Conservation (phyloP, 2,329 filamentous ascomycete genomes). For the Diaporthe sp. region DNA sequence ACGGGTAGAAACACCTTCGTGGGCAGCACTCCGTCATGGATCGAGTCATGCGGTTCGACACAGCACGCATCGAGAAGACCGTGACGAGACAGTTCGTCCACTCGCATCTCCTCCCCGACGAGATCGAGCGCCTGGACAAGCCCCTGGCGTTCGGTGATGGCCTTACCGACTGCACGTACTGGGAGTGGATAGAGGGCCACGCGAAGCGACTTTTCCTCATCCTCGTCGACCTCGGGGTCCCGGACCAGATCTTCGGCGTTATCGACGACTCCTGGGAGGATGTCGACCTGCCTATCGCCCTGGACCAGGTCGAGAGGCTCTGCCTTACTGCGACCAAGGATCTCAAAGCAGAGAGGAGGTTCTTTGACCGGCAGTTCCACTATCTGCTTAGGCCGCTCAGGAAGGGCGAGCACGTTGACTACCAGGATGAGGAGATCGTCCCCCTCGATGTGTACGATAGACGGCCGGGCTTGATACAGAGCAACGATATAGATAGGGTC, state of each 20-base stretch:
- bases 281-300: conserved; percentile 77
- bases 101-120: conserved; percentile 73
- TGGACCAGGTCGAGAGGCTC: conserved; percentile 75
- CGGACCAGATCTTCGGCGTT: conserved; percentile 81
- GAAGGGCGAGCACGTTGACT: conserved; percentile 73
- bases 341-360: conserved; percentile 75
- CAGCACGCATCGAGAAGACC: conserved; percentile 76
- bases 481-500: conserved; percentile 67
- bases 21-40: conserved; percentile 21
- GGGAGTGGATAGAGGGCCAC: conserved; percentile 81
- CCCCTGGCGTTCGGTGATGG: conserved; percentile 78
- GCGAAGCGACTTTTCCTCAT: conserved; percentile 80
- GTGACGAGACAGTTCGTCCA: conserved; percentile 78
- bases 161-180: conserved; percentile 80
- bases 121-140: conserved; percentile 72
- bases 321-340: conserved; percentile 71
- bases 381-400: conserved; percentile 77
- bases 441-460: conserved; percentile 77
- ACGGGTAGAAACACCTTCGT: conserved; percentile 8
- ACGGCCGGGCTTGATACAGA: conserved; percentile 58
- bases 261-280: conserved; percentile 85
- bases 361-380: conserved; percentile 78
- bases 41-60: conserved; percentile 74
- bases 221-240: conserved; percentile 76
- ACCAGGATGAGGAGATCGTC: conserved; percentile 77